phyloP scores from a whole-genome alignment of 176 grass and related monocot genomes.

The Carex pumila region DNA sequence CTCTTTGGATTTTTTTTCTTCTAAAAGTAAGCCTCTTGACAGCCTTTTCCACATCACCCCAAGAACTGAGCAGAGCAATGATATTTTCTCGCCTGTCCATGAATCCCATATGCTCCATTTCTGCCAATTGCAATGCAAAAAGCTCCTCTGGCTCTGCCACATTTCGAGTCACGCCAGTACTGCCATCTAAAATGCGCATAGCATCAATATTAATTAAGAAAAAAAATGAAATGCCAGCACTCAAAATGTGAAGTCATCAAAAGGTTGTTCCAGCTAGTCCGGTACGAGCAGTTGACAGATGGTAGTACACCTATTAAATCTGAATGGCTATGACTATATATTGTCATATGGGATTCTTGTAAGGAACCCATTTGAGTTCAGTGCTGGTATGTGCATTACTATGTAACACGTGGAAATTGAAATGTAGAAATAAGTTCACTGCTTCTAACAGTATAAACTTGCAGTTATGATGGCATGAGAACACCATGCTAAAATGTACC shows the following conservation, averaged over 20 bases:
- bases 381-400: background rate
- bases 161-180: background rate
- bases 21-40: background rate
- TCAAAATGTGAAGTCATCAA: background rate
- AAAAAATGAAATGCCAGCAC: background rate
- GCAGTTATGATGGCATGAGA: background rate
- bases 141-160: background rate
- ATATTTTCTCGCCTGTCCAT: background rate
- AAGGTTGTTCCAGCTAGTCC: background rate
- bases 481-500: background rate
- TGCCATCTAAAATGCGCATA: background rate
- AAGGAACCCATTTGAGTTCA: background rate
- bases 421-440: background rate
- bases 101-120: background rate
- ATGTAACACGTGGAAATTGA: background rate
- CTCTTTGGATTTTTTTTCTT: background rate
- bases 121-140: background rate
- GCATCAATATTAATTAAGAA: background rate
- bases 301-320: background rate
- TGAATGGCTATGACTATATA: background rate
- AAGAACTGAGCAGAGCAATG: background rate
- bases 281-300: background rate
- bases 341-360: background rate
- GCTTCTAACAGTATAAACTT: background rate
- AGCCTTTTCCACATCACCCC: background rate